Evolutionary conservation across 2,329 filamentous ascomycete species (phyloP).

Genomic region (Blumeria hordei): DNA sequence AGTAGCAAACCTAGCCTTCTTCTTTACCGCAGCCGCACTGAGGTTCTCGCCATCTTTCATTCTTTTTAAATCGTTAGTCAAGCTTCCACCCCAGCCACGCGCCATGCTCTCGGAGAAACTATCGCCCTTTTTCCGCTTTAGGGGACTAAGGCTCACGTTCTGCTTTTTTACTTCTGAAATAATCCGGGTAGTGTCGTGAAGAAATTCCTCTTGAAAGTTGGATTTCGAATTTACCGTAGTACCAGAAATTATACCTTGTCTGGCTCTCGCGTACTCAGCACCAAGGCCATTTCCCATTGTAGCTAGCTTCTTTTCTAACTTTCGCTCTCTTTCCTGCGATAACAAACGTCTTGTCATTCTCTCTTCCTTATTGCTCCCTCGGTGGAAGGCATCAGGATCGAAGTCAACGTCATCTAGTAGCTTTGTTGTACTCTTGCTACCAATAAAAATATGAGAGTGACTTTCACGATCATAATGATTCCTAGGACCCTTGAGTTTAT

Average conservation of each 20-base stretch:
- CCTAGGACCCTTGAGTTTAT: constrained; percentile 11
- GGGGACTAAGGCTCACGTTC: constrained; percentile 29
- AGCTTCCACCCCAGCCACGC: constrained; percentile 31
- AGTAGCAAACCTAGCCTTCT: constrained; percentile 62
- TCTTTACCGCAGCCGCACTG: constrained; percentile 20
- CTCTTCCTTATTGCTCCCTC: constrained; percentile 36
- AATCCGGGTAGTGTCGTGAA: no score
- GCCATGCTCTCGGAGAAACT: constrained; percentile 9
- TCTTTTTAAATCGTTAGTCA: constrained; percentile 30
- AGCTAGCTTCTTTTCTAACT: constrained; percentile 44
- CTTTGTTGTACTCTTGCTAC: constrained; percentile 26
- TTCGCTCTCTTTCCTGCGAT: constrained; percentile 45
- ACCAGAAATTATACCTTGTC: constrained; percentile 3
- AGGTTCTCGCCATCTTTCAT: constrained; percentile 38
- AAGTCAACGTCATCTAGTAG: constrained; percentile 42
- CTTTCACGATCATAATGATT: constrained; percentile 30
- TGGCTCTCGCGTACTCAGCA: constrained; percentile 38
- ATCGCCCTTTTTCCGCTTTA: constrained; percentile 32
- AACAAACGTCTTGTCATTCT: constrained; percentile 38
- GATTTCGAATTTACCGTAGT: no score
- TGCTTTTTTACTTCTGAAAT: constrained; percentile 3
- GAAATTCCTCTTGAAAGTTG: no score
- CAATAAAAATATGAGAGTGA: constrained; percentile 30
- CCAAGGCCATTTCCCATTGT: constrained; percentile 40
- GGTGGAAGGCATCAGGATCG: constrained; percentile 24